Conservation (phyloP, 805 yeast genomes). For the Nakazawaea laoshanensis region DNA sequence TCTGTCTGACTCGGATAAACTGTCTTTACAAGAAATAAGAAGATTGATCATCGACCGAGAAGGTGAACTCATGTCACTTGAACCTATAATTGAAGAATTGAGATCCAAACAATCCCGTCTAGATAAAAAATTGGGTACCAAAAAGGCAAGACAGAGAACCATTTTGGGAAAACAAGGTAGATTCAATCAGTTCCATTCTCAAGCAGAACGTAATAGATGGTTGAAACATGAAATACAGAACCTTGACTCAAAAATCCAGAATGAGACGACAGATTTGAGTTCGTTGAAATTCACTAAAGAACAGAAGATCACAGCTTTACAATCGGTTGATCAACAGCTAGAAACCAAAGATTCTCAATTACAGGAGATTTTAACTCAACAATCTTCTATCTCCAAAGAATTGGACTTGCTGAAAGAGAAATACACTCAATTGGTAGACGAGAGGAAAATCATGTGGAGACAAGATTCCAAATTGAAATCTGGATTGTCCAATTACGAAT, state of each 20-base stretch:
- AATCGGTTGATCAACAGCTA: conserved; percentile 20
- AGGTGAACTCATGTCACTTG: conserved; percentile 22
- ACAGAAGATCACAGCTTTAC: conserved; percentile 12
- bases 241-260: conserved; percentile 13
- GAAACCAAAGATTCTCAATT: conserved; percentile 27
- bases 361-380: conserved; percentile 22
- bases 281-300: too few species aligned
- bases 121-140: conserved; percentile 29
- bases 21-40: conserved; percentile 16
- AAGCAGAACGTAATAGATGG: conserved; percentile 62
- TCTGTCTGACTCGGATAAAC: conserved; percentile 18
- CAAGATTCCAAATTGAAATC: conserved; percentile 60
- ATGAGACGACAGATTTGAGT: not conserved
- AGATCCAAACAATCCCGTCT: conserved; percentile 30
- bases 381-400: conserved; percentile 15
- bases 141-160: conserved; percentile 45
- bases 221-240: conserved; percentile 40
- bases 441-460: conserved; percentile 71
- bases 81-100: conserved; percentile 33
- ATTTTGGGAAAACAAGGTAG: conserved; percentile 69
- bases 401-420: conserved; percentile 26
- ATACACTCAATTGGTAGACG: conserved; percentile 44
- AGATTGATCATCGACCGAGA: conserved; percentile 28
- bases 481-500: conserved; percentile 42
- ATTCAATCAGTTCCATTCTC: conserved; percentile 45